phyloP scores from a whole-genome alignment of 441 rosid species.

The Macaranga tanarius region DNA sequence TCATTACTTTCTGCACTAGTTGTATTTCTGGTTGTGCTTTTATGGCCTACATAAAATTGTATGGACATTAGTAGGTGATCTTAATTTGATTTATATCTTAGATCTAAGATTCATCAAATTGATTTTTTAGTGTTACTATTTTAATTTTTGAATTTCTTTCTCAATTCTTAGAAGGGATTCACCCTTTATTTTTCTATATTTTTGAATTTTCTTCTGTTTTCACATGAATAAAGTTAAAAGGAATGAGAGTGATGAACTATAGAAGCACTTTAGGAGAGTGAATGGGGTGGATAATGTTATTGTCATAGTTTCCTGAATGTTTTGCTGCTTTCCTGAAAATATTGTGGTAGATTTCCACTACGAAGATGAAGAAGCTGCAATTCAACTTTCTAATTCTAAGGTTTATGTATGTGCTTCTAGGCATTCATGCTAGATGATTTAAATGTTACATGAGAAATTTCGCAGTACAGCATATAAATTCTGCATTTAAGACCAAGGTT shows the following conservation, averaged over 20 bases:
- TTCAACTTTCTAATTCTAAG: neutral
- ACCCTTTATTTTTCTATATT: neutral
- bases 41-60: neutral
- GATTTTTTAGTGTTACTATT: too few species aligned
- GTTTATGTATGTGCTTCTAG: neutral
- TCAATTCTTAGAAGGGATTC: neutral
- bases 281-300: neutral
- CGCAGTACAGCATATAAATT: neutral
- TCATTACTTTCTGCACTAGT: neutral
- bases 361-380: neutral
- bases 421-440: neutral
- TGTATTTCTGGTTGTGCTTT: neutral
- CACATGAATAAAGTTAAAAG: neutral
- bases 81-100: neutral
- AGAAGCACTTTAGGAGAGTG: neutral
- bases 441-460: neutral
- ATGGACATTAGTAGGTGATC: neutral
- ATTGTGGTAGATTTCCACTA: neutral
- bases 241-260: neutral
- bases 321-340: neutral
- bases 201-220: neutral
- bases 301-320: neutral
- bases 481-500: neutral
- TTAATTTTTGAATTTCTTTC: neutral
- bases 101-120: too few species aligned